Conservation (phyloP, 2,329 filamentous ascomycete genomes). For the Claviceps sp. region DNA sequence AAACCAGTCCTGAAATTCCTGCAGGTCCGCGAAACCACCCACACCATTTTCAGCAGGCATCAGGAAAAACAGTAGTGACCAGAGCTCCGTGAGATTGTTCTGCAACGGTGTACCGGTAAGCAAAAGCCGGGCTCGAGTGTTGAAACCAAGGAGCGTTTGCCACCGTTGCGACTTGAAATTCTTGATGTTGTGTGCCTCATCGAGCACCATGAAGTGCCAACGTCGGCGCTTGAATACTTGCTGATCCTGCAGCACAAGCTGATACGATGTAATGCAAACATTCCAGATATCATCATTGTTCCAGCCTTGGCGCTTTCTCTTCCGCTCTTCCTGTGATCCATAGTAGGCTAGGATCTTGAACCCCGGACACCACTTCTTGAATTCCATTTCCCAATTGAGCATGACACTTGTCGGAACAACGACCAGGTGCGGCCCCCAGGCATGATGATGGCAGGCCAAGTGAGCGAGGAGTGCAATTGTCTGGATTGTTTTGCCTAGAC, state of each 20-base stretch:
- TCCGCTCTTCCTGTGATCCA: constrained; percentile 82
- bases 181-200: constrained; percentile 99
- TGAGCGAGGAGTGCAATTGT: constrained; percentile 91
- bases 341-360: constrained; percentile 99
- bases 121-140: constrained; percentile 73
- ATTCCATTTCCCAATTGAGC: constrained; percentile 99
- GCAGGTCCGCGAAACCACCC: constrained; percentile 84
- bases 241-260: constrained; percentile 86
- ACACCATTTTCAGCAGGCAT: constrained; percentile 83
- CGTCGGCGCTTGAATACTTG: constrained; percentile 82
- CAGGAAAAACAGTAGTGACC: constrained; percentile 92
- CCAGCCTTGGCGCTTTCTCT: constrained; percentile 84
- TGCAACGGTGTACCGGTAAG: constrained; percentile 91
- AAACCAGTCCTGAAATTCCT: constrained; percentile 94
- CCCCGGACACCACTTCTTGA: constrained; percentile 96
- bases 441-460: constrained; percentile 74
- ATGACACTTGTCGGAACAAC: constrained; percentile 97
- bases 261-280: constrained; percentile 94
- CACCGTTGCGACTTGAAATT: constrained; percentile 97
- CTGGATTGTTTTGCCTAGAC: constrained; percentile 94
- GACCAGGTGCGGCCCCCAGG: constrained; percentile 93
- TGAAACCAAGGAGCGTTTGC: constrained; percentile 90
- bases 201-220: constrained; percentile 97
- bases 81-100: constrained; percentile 92
- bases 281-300: constrained; percentile 90